Evolutionary conservation across 495 filamentous ascomycete genomes (phyloP).

Genomic region (Daldinia loculata): DNA sequence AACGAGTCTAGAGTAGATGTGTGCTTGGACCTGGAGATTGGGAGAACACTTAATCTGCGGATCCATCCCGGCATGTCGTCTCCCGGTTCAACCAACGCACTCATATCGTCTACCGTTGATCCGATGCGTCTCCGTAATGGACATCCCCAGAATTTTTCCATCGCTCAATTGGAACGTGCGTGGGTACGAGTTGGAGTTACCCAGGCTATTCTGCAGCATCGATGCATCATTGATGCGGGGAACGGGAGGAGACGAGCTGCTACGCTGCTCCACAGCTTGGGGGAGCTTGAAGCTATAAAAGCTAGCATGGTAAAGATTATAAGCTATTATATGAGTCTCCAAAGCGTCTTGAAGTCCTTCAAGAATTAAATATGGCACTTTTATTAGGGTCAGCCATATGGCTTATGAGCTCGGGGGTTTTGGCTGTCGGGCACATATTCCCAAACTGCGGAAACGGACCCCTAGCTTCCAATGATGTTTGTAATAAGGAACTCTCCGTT

Average conservation of each 20-base stretch:
- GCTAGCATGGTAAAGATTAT: background rate
- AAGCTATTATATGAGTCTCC: background rate
- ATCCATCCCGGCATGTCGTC: slow-evolving; percentile 19
- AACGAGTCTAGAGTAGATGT: background rate
- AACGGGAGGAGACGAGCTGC: slow-evolving; percentile 27
- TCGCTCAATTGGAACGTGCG: slow-evolving; percentile 18
- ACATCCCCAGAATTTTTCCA: slow-evolving; percentile 6
- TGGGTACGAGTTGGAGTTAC: slow-evolving; percentile 11
- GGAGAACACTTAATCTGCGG: slow-evolving; percentile 21
- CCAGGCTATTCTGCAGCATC: slow-evolving; percentile 15
- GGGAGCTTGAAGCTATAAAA: slow-evolving; percentile 35
- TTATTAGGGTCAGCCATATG: slow-evolving; percentile 16
- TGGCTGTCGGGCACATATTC: slow-evolving; percentile 35
- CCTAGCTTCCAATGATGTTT: slow-evolving; percentile 39
- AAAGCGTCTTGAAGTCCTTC: background rate
- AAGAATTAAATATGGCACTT: slow-evolving; percentile 20
- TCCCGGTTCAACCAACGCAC: slow-evolving; percentile 9
- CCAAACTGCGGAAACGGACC: slow-evolving; percentile 40
- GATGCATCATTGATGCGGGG: slow-evolving; percentile 38
- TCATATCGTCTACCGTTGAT: slow-evolving; percentile 18
- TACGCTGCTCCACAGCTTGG: slow-evolving; percentile 22
- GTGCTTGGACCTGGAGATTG: slow-evolving; percentile 14
- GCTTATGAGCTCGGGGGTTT: slow-evolving; percentile 33
- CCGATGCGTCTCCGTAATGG: slow-evolving; percentile 21
- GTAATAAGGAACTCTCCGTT: slow-evolving; percentile 33